phyloP scores from a whole-genome alignment of 176 grass and related monocot species.

The Musa beccarii region DNA sequence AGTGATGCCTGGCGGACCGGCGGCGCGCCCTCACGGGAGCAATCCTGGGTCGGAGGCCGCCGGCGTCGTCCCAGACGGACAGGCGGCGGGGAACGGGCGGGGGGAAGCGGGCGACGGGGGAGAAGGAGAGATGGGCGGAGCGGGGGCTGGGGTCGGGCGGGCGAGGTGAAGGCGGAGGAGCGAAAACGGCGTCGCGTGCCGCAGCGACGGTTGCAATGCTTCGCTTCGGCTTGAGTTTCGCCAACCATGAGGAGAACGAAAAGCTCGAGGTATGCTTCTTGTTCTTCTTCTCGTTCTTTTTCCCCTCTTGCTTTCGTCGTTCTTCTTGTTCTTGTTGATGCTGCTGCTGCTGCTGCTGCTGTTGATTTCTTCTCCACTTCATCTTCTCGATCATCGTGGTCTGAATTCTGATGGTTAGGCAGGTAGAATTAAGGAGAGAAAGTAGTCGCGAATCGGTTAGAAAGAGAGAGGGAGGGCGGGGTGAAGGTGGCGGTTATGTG shows the following conservation, averaged over 20 bases:
- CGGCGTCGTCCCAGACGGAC: constrained; percentile 2
- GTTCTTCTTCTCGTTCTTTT: not conserved
- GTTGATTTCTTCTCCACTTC: not conserved
- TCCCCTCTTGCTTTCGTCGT: too few relatives aligned
- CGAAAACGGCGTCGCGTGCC: not conserved
- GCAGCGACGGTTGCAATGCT: not conserved
- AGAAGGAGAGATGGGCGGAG: constrained; percentile 6
- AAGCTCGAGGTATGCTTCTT: constrained; percentile 13
- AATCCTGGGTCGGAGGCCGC: not conserved
- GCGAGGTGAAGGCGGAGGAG: constrained; percentile 2
- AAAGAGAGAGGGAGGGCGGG: not conserved
- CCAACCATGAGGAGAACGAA: constrained; percentile 12
- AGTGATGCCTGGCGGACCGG: not conserved
- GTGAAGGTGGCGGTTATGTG: not conserved
- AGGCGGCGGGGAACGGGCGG: not conserved
- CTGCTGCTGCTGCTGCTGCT: not conserved
- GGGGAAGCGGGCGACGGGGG: not conserved
- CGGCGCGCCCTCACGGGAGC: not conserved
- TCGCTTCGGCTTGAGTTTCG: constrained; percentile 6
- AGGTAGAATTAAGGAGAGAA: not conserved
- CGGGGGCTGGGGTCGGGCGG: not conserved
- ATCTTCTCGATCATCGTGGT: not conserved
- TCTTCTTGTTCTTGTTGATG: too few relatives aligned
- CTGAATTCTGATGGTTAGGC: not conserved
- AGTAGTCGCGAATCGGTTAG: not conserved